Conservation (phyloP, 2,329 filamentous ascomycete species). For the Cladosporium oxysporum region DNA sequence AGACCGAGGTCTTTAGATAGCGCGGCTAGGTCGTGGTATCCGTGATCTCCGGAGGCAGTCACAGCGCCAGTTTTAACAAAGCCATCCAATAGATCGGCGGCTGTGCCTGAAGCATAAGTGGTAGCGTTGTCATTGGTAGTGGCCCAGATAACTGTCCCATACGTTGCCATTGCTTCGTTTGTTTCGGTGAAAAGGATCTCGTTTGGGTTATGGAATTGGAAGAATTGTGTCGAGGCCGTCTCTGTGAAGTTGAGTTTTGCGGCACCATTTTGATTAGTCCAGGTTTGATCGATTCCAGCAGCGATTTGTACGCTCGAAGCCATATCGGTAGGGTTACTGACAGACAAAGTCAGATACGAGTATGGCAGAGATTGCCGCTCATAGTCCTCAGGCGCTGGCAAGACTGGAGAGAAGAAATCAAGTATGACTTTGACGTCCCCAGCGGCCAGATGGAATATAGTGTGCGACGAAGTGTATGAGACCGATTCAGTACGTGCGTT, state of each 20-base stretch:
- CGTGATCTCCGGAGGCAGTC: not conserved
- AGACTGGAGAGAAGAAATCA: slow-evolving; percentile 41
- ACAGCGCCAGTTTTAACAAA: not conserved
- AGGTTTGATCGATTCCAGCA: slow-evolving; percentile 39
- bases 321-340: slow-evolving; percentile 16
- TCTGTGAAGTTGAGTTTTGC: slow-evolving; percentile 28
- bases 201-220: slow-evolving; percentile 29
- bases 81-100: slow-evolving; percentile 16
- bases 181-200: slow-evolving; percentile 29
- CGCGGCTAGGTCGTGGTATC: slow-evolving; percentile 24
- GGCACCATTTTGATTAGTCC: slow-evolving; percentile 37
- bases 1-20: slow-evolving; percentile 25
- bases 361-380: slow-evolving; percentile 40
- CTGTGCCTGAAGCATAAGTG: slow-evolving; percentile 20
- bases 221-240: slow-evolving; percentile 23
- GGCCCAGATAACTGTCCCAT: slow-evolving; percentile 29
- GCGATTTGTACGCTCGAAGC: slow-evolving; percentile 34
- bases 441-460: slow-evolving; percentile 33
- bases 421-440: slow-evolving; percentile 32
- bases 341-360: slow-evolving; percentile 36
- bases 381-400: slow-evolving; percentile 35
- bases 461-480: slow-evolving; percentile 38
- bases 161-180: slow-evolving; percentile 29
- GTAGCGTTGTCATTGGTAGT: slow-evolving; percentile 17
- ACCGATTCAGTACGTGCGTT: slow-evolving; percentile 27